Percentiles rank a stretch among this genome's conserved stretches.
Conservation (phyloP, 1,284 basidiomycete genomes). For the Fomitiporia mediterranea region DNA sequence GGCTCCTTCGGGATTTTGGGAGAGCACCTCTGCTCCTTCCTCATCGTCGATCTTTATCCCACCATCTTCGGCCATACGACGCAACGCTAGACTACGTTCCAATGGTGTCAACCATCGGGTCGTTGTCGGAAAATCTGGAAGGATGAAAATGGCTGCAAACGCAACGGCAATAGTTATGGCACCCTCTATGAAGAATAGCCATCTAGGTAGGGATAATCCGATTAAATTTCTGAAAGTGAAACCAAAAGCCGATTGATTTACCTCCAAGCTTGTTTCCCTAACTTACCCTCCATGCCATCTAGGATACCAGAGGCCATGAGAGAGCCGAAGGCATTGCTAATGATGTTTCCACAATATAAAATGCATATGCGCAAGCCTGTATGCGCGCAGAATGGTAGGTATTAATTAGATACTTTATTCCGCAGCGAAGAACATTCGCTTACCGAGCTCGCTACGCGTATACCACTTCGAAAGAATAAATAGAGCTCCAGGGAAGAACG, state of each 20-base stretch:
- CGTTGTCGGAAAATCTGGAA: slow-evolving; percentile 37
- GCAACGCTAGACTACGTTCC: slow-evolving; percentile 38
- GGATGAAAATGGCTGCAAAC: slow-evolving; percentile 29
- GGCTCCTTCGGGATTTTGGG: neutral
- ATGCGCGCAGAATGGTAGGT: neutral
- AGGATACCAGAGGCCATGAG: slow-evolving; percentile 34
- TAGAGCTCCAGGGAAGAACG: slow-evolving; percentile 25
- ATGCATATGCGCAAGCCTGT: slow-evolving; percentile 31
- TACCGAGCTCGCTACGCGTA: neutral
- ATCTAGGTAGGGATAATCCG: slow-evolving; percentile 22
- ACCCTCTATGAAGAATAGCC: slow-evolving; percentile 15
- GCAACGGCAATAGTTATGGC: slow-evolving; percentile 11
- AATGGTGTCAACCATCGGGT: slow-evolving; percentile 24
- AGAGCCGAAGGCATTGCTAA: slow-evolving; percentile 48
- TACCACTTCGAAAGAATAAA: slow-evolving; percentile 28
- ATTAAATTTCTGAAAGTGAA: neutral
- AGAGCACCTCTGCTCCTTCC: slow-evolving; percentile 1
- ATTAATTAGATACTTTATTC: neutral
- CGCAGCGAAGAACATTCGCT: neutral
- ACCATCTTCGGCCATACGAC: slow-evolving; percentile 40
- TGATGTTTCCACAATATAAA: slow-evolving; percentile 42
- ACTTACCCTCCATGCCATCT: slow-evolving; percentile 43
- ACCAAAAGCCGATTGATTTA: slow-evolving; percentile 9
- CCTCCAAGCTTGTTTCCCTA: slow-evolving; percentile 40
- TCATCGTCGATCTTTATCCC: slow-evolving; percentile 31